A percentile compares a stretch with the other conserved stretches of the same genome.
These are phyloP conservation scores for Rhizoctonia solani DNA, from an alignment of 1,284 basidiomycete genomes.

Conservation along the genomic window DNA sequence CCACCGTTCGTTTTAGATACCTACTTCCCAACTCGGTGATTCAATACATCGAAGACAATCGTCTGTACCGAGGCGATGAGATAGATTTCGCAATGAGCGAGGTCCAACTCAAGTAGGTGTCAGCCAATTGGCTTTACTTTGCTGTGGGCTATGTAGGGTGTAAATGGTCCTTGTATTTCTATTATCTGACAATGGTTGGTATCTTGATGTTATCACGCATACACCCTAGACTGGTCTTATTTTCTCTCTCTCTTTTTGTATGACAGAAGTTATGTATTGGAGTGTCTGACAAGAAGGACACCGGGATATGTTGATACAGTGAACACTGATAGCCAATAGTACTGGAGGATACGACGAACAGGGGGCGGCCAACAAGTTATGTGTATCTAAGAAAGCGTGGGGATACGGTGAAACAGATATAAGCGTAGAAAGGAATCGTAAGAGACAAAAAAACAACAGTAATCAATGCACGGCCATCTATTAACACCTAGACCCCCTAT, in stretches of 20 bases:
- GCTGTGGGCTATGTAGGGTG: neutral
- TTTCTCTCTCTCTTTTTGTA: too few relatives aligned
- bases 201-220: neutral
- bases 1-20: constrained; percentile 56
- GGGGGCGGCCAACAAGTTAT: neutral
- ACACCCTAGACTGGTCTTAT: neutral
- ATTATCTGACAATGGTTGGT: neutral
- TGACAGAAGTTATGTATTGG: constrained; percentile 23
- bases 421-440: neutral
- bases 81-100: constrained; percentile 7
- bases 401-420: neutral
- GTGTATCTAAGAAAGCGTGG: constrained; percentile 24
- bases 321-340: constrained; percentile 29
- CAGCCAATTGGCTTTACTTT: neutral
- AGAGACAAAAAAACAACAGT: neutral
- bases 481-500: neutral
- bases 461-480: constrained; percentile 17
- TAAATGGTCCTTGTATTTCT: constrained; percentile 13
- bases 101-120: neutral
- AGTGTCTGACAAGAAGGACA: neutral
- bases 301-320: constrained; percentile 27
- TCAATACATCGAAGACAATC: constrained; percentile 88
- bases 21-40: constrained; percentile 90
- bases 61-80: constrained; percentile 46
- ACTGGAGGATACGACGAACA: constrained; percentile 10